Evolutionary conservation across 176 grass and related monocot genomes (phyloP), one percentile per base, ranked within the genome.

Genomic region (Zoysia japonica): DNA sequence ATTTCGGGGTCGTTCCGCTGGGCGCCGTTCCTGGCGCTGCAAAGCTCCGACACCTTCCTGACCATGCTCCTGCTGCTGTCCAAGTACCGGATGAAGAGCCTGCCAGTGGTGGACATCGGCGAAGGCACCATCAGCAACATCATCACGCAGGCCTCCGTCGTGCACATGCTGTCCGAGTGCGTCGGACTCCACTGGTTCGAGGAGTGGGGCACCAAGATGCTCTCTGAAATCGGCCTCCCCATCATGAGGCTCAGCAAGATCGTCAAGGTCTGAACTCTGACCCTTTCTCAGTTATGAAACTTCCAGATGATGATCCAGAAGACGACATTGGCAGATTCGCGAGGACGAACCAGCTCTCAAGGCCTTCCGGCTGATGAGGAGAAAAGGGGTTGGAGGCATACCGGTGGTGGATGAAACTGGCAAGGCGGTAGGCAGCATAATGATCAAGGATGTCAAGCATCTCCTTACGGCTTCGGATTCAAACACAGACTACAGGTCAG

Each of bases 161-260:
- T 99, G 83, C 96, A 99, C 86, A 99, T 99, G 92, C 90, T 99
- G 38, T 62, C 90, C 73, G 96, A 99, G 89, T 99, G 96, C 82
- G 86, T 92, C 38, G 96, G 90, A 0, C 90, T 93, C 79, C 84
- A 89, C 68, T 99, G 92, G 92, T 99, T 95, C 72, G 96, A 99
- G 84, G 89, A 89, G 46, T 28, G 28, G 28, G 28, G 28, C 28
- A 28, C 28, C 28, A 28, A 28, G 28, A 28, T 28, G 28, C 28
- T 28, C 28, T 28, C 28, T 28, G 28, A 28, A 28, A 28, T 28
- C 95, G 90, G 92, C 11, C 92, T 99, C 2, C 96, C 96, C 54
- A 71, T 89, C 65, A 93, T 87, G 82, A 86, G 86, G 71, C 88
- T 87, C 17, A 75, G 83, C 82, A 75, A 81, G 56, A 80, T 99